Base-by-base conservation (phyloP, 108 stramenopile genomes). In the Cyclotella distinguenda region DNA sequence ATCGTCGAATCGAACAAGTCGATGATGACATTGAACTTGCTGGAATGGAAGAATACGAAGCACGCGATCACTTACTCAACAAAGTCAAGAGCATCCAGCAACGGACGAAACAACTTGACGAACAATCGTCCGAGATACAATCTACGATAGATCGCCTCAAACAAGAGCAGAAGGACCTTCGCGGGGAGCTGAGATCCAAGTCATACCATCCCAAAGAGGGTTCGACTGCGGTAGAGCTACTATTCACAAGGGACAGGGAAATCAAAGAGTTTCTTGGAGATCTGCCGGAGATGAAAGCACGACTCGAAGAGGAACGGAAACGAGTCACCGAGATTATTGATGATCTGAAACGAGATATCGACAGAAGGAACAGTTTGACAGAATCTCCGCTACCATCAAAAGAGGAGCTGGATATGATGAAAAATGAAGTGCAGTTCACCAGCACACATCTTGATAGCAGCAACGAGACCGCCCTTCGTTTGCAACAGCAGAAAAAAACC, bases 341-440 rank as follows among this genome's bases (percentile, higher is more conserved):
- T 15, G 38, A 44, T 13, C 61, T 72, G 21, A 43, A 27, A 28
- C 10, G 33, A 55, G 70, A 72, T 43, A 31, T 72, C 7, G 49
- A 60, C 19, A 56, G 64, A 32, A 63, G 16, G 25, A 60, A 23
- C 6, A 23, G 13, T 26, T 23, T 43, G 19, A 40, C n/a, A 31
- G 25, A 53, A 23, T 26, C 55, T 51, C 18, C 33, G 39, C 39
- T 70, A 30, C 70, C 70, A 55, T 62, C 70, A 38, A 53, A 62
- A 44, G 60, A 54, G 2, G 70, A 70, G 44, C 28, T 70, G 21
- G 44, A 62, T 8, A 35, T 70, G 27, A 61, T 70, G 60, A 43
- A 54, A 33, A 23, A 62, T 16, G 70, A 70, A 30, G 60, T 70
- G 19, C 33, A 39, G 9, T 70, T 70, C 70, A 62, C 49, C 8